phyloP scores from a whole-genome alignment of 1,284 basidiomycete species.

The Ceratobasidium sp. region DNA sequence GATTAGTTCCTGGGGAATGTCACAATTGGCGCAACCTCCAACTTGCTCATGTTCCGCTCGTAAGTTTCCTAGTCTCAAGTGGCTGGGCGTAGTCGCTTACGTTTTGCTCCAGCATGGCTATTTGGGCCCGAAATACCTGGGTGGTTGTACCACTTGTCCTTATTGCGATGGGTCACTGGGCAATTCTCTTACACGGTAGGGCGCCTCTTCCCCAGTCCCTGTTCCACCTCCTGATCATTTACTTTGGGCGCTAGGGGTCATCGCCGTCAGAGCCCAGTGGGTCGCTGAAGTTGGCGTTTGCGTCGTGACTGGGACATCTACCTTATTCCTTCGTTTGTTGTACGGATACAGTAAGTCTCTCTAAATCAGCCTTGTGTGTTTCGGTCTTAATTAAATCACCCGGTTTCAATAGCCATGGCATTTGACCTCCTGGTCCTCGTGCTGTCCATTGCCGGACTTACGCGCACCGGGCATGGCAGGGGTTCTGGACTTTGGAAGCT shows the following conservation, averaged over 20 bases:
- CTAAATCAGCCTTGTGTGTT: slow-evolving; percentile 58
- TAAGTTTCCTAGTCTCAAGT: slow-evolving; percentile 50
- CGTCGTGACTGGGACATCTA: slow-evolving; percentile 47
- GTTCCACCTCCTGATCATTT: neutral
- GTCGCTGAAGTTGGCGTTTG: slow-evolving; percentile 44
- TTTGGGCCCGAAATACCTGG: slow-evolving; percentile 69
- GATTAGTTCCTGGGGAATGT: slow-evolving; percentile 72
- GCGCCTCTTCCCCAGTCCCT: slow-evolving; percentile 42
- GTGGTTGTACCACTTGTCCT: slow-evolving; percentile 62
- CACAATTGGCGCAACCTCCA: slow-evolving; percentile 74
- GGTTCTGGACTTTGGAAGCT: slow-evolving; percentile 36
- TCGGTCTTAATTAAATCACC: slow-evolving; percentile 38
- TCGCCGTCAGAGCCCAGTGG: slow-evolving; percentile 25
- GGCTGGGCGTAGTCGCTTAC: neutral
- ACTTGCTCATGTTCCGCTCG: slow-evolving; percentile 81
- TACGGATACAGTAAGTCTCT: slow-evolving; percentile 46
- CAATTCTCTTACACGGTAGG: slow-evolving; percentile 74
- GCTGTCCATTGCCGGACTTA: slow-evolving; percentile 66
- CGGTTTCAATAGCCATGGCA: slow-evolving; percentile 59
- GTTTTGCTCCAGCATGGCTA: slow-evolving; percentile 62
- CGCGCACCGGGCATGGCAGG: slow-evolving; percentile 31
- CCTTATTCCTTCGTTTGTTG: slow-evolving; percentile 45
- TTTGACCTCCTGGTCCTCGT: slow-evolving; percentile 70
- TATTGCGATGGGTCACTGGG: slow-evolving; percentile 77
- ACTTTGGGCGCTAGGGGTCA: neutral